Conservation (phyloP, 2,329 filamentous ascomycete genomes). For the Chrysoporthe puriensis region DNA sequence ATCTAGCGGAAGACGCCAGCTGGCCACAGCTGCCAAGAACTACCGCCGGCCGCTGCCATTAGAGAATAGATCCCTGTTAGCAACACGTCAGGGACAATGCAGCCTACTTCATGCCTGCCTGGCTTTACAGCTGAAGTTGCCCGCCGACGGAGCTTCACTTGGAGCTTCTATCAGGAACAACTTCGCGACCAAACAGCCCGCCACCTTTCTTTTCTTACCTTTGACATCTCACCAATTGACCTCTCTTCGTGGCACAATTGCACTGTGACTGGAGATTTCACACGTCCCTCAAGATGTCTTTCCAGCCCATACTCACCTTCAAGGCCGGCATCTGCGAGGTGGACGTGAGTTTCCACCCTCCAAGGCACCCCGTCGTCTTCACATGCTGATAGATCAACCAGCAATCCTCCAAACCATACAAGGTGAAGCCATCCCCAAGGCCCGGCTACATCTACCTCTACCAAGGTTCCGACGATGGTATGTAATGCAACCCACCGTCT, state of each 20-base stretch:
- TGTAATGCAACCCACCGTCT: background rate
- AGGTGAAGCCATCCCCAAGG: slow-evolving; percentile 72
- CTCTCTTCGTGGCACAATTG: background rate
- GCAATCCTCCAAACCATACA: slow-evolving; percentile 63
- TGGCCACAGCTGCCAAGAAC: background rate
- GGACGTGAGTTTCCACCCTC: slow-evolving; percentile 62
- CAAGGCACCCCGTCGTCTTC: slow-evolving; percentile 17
- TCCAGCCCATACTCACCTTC: slow-evolving; percentile 88
- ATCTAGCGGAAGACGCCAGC: background rate
- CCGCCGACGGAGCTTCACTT: slow-evolving; percentile 18
- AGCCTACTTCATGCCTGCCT: slow-evolving; percentile 20
- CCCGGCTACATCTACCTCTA: slow-evolving; percentile 93
- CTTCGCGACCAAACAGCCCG: background rate
- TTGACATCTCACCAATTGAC: background rate
- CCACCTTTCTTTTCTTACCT: background rate
- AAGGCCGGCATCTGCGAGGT: slow-evolving; percentile 90
- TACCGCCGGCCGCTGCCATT: background rate
- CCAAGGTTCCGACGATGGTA: slow-evolving; percentile 73
- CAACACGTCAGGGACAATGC: slow-evolving; percentile 30
- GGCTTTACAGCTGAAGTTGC: background rate
- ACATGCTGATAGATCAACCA: slow-evolving; percentile 36
- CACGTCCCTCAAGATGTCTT: slow-evolving; percentile 65
- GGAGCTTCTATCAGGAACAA: slow-evolving; percentile 18
- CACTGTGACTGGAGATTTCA: slow-evolving; percentile 12
- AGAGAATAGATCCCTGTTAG: slow-evolving; percentile 14